These are phyloP conservation scores for Phyllosticta citriasiana DNA, from an alignment of 2,329 filamentous ascomycete genomes.

Conservation along the genomic window DNA sequence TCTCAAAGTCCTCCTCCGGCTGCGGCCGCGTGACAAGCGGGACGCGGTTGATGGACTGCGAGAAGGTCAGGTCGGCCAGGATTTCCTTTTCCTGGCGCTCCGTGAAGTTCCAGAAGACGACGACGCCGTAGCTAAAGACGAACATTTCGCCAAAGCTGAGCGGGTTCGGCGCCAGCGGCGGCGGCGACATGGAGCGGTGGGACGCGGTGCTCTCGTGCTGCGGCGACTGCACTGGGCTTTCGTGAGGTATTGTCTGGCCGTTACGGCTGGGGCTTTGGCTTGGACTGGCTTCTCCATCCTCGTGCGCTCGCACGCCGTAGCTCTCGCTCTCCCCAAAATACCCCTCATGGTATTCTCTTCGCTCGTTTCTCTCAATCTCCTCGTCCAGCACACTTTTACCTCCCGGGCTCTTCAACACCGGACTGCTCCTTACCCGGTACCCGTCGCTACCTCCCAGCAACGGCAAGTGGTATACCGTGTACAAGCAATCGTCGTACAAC, in stretches of 20 bases:
- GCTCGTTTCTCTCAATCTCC: constrained; percentile 90
- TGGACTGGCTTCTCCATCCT: constrained; percentile 20
- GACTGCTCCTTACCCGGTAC: constrained; percentile 79
- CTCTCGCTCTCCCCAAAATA: constrained; percentile 67
- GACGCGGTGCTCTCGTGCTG: neutral
- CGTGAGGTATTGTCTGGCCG: constrained; percentile 4
- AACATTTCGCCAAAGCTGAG: constrained; percentile 90
- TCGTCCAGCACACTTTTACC: constrained; percentile 89
- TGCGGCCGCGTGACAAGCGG: constrained; percentile 70
- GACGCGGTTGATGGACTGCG: constrained; percentile 53
- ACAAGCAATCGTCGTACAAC: constrained; percentile 94
- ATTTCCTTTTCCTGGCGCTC: constrained; percentile 95
- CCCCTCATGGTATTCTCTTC: constrained; percentile 79
- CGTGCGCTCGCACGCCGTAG: constrained; percentile 37
- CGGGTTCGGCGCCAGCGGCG: constrained; percentile 55
- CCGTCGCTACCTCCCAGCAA: constrained; percentile 77
- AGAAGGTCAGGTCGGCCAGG: constrained; percentile 87
- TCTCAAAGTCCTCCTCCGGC: constrained; percentile 87
- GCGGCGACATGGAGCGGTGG: constrained; percentile 20
- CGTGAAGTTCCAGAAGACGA: constrained; percentile 98
- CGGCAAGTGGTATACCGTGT: constrained; percentile 88
- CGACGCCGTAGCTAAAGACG: constrained; percentile 92
- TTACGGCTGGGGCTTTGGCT: constrained; percentile 14
- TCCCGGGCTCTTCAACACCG: constrained; percentile 83
- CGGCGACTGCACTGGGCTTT: constrained; percentile 5